phyloP scores from a whole-genome alignment of 179 eudicot species.

The Nepenthes alata region DNA sequence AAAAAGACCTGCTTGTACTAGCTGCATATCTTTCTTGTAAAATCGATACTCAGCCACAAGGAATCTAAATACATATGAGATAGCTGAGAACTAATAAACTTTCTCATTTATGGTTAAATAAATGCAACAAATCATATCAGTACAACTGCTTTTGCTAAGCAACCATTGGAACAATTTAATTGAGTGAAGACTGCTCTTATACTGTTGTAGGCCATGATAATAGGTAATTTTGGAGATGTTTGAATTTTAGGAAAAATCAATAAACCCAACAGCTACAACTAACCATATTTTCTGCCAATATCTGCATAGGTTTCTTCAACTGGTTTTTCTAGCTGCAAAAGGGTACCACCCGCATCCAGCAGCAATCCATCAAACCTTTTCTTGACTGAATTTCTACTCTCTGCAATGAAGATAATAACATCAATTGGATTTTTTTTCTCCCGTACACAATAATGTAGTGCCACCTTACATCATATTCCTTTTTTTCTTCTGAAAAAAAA shows the following conservation, averaged over 20 bases:
- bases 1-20: too few relatives aligned
- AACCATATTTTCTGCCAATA: slow-evolving; percentile 75
- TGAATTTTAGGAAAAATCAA: too few relatives aligned
- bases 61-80: too few relatives aligned
- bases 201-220: too few relatives aligned
- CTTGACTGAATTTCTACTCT: slow-evolving; percentile 18
- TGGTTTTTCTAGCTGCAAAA: slow-evolving; percentile 76
- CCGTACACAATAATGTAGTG: too few relatives aligned
- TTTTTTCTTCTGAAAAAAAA: background rate
- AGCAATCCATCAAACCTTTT: slow-evolving; percentile 75
- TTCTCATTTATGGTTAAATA: background rate
- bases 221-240: too few relatives aligned
- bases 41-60: too few relatives aligned
- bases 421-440: background rate
- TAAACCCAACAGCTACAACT: background rate
- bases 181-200: background rate
- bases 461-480: background rate
- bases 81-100: too few relatives aligned
- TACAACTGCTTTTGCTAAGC: too few relatives aligned
- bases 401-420: slow-evolving; percentile 17
- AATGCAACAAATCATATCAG: slow-evolving; percentile 1
- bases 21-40: too few relatives aligned
- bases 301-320: slow-evolving; percentile 64
- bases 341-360: slow-evolving; percentile 98
- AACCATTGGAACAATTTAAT: too few relatives aligned